A percentile compares a stretch with the other conserved stretches of the same genome.
Evolutionary conservation across 2,329 filamentous ascomycete genomes (phyloP).

Genomic region (Didymosphaeria variabile): DNA sequence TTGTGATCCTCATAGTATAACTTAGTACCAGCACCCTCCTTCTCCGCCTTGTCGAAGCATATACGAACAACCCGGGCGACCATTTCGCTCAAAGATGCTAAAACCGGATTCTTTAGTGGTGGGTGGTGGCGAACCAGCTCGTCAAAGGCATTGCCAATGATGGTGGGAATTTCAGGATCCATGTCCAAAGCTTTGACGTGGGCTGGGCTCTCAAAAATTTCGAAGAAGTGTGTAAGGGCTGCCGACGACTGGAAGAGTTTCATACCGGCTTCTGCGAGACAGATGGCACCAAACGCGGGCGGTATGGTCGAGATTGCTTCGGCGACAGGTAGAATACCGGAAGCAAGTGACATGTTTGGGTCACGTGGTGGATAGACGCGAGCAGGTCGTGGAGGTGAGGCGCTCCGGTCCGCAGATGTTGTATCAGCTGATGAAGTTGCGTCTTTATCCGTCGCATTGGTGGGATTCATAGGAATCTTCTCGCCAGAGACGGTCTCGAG

Average conservation of each 20-base stretch:
- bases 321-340: constrained; percentile 82
- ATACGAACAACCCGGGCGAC: constrained; percentile 80
- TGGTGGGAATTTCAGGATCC: constrained; percentile 75
- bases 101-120: constrained; percentile 78
- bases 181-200: constrained; percentile 86
- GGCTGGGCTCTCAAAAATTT: constrained; percentile 92
- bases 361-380: constrained; percentile 35
- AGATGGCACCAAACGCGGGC: constrained; percentile 90
- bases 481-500: constrained; percentile 77
- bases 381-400: constrained; percentile 20
- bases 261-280: constrained; percentile 86
- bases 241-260: constrained; percentile 84
- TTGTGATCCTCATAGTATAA: constrained; percentile 71
- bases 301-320: constrained; percentile 91
- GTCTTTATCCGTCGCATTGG: constrained; percentile 8
- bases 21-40: constrained; percentile 79
- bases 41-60: constrained; percentile 73
- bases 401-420: constrained; percentile 23
- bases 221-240: constrained; percentile 86
- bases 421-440: constrained; percentile 29
- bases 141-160: constrained; percentile 86
- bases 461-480: constrained; percentile 18
- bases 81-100: constrained; percentile 89
- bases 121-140: constrained; percentile 96
- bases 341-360: constrained; percentile 57